Conservation (phyloP, 495 filamentous ascomycete genomes). For the Hyphodiscus hymeniophilus region DNA sequence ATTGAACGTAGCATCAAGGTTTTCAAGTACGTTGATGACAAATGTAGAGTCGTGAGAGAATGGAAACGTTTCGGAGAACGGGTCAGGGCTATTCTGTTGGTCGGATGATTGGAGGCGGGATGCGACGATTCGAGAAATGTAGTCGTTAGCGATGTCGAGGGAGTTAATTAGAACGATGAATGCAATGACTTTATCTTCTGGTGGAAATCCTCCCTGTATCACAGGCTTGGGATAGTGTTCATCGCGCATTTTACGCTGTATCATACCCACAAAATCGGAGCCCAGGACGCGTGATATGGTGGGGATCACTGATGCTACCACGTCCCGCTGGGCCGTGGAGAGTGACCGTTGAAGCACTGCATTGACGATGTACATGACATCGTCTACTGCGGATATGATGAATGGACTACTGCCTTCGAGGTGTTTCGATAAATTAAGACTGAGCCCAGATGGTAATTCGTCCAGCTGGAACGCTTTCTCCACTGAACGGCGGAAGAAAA, state of each 20-base stretch:
- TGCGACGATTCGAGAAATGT: conserved; percentile 76
- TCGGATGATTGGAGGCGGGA: conserved; percentile 38
- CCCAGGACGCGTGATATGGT: conserved; percentile 79
- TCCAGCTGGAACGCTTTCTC: conserved; percentile 99
- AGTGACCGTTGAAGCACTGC: conserved; percentile 79
- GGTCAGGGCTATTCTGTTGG: conserved; percentile 20
- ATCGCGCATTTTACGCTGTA: conserved; percentile 94
- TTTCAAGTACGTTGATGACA: conserved; percentile 57
- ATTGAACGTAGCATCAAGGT: conserved; percentile 62
- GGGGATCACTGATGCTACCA: conserved; percentile 70
- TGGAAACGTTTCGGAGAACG: conserved; percentile 63
- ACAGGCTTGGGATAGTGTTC: conserved; percentile 76
- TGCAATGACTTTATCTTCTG: conserved; percentile 71
- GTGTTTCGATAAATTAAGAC: conserved; percentile 58
- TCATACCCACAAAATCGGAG: conserved; percentile 92
- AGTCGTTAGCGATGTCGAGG: conserved; percentile 82
- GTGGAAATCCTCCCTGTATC: conserved; percentile 68
- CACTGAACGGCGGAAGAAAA: conserved; percentile 92
- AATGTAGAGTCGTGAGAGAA: conserved; percentile 62
- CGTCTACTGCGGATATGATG: conserved; percentile 93
- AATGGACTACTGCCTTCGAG: conserved; percentile 71
- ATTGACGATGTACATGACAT: conserved; percentile 98
- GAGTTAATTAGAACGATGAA: conserved; percentile 95
- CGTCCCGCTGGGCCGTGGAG: conserved; percentile 69
- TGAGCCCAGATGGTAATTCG: conserved; percentile 75